Percentiles rank a stretch among this genome's conserved stretches.
phyloP scores from a whole-genome alignment of 2,329 filamentous ascomycete genomes.

The Fusarium xyrophilum region DNA sequence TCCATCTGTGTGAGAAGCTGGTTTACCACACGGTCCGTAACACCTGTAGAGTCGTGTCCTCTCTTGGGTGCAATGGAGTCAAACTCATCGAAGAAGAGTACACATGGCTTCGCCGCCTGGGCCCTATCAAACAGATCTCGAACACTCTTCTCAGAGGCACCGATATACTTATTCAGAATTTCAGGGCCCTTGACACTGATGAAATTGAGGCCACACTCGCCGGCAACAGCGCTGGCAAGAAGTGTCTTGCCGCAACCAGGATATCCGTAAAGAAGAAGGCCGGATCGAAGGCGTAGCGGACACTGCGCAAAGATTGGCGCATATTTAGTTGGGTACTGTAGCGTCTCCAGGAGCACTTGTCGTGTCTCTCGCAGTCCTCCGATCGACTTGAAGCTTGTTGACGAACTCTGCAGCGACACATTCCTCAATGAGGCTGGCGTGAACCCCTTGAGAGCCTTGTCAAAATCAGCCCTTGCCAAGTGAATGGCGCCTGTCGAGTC shows the following conservation, averaged over 20 bases:
- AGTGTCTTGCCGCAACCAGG: constrained; percentile 97
- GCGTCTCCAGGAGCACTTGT: constrained; percentile 88
- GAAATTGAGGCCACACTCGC: constrained; percentile 97
- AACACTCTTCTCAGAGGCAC: constrained; percentile 94
- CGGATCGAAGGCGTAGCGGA: constrained; percentile 90
- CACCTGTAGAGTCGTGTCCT: constrained; percentile 95
- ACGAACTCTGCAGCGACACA: constrained; percentile 90
- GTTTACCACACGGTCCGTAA: constrained; percentile 98
- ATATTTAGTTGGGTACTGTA: constrained; percentile 97
- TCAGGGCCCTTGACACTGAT: constrained; percentile 98
- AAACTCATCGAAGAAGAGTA: constrained; percentile 98
- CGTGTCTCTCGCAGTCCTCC: constrained; percentile 87
- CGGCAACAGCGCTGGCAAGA: constrained; percentile 93
- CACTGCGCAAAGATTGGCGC: constrained; percentile 97
- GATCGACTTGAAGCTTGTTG: constrained; percentile 90
- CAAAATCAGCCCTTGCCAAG: constrained; percentile 78
- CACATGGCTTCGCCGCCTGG: constrained; percentile 86
- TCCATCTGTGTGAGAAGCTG: constrained; percentile 99
- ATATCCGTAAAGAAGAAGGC: constrained; percentile 90
- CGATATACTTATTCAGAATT: constrained; percentile 99
- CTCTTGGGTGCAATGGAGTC: constrained; percentile 97
- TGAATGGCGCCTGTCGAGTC: constrained; percentile 60
- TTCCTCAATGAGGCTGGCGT: constrained; percentile 94
- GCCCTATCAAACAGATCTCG: constrained; percentile 94
- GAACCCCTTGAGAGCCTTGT: constrained; percentile 85